phyloP scores from a whole-genome alignment of 2,329 filamentous ascomycete genomes.

The Bipolaris gigantea region DNA sequence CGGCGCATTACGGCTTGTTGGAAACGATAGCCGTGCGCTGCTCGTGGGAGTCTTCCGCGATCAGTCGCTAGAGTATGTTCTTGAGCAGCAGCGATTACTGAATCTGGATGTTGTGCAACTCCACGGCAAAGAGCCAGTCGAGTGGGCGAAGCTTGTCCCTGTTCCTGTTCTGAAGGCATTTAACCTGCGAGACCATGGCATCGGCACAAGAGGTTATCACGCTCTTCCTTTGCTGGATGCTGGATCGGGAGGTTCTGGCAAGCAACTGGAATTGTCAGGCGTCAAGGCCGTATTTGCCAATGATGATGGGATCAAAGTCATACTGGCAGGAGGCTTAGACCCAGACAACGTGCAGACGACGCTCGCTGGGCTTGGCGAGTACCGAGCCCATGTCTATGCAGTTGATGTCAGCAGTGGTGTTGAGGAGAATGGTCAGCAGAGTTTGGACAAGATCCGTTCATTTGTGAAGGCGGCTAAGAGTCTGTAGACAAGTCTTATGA shows the following conservation, averaged over 20 bases:
- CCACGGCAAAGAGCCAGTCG: slow-evolving; percentile 87
- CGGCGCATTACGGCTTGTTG: slow-evolving; percentile 50
- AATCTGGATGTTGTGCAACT: slow-evolving; percentile 87
- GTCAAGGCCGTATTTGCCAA: slow-evolving; percentile 68
- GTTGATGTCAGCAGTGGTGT: slow-evolving; percentile 96
- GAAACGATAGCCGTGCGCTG: slow-evolving; percentile 64
- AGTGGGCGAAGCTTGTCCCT: slow-evolving; percentile 87
- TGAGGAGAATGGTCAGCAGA: slow-evolving; percentile 76
- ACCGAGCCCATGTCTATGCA: slow-evolving; percentile 68
- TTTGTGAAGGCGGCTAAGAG: slow-evolving; percentile 74
- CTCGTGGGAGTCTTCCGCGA: slow-evolving; percentile 94
- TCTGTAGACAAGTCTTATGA: neutral
- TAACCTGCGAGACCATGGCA: slow-evolving; percentile 70
- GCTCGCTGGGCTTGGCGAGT: slow-evolving; percentile 64
- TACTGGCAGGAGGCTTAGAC: slow-evolving; percentile 84
- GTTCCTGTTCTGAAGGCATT: slow-evolving; percentile 91
- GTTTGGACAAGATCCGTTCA: slow-evolving; percentile 73
- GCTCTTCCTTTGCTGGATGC: slow-evolving; percentile 83
- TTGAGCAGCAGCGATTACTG: slow-evolving; percentile 75
- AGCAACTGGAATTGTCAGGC: slow-evolving; percentile 70
- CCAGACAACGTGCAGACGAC: slow-evolving; percentile 74
- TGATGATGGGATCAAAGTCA: slow-evolving; percentile 71
- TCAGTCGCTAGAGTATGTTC: slow-evolving; percentile 79
- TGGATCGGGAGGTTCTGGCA: slow-evolving; percentile 78
- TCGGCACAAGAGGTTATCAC: slow-evolving; percentile 78